These are phyloP conservation scores for Ceratocystiopsis brevicomis DNA, from an alignment of 2,329 filamentous ascomycete species.

Conservation along the genomic window DNA sequence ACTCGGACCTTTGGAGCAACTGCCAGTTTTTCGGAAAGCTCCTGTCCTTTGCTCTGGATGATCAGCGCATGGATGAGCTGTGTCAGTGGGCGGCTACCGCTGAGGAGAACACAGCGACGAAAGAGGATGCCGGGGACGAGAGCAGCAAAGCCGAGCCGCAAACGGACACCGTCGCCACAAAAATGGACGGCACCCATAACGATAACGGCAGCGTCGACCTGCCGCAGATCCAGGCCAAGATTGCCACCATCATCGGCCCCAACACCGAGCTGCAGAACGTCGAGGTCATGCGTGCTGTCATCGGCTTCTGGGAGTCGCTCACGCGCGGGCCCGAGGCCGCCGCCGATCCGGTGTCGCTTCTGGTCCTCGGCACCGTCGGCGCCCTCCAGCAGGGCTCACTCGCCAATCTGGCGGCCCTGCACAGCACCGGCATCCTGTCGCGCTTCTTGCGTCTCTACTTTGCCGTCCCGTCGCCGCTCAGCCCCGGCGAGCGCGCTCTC, in stretches of 20 bases:
- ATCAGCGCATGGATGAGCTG: conserved; percentile 52
- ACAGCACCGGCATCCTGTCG: conserved; percentile 51
- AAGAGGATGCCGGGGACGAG: no score
- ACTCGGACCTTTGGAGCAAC: conserved; percentile 48
- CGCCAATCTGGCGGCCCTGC: conserved; percentile 52
- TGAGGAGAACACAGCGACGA: no score
- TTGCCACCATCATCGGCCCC: conserved; percentile 30
- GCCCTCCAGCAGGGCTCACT: conserved; percentile 41
- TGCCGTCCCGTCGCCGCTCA: conserved; percentile 28
- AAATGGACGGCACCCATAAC: background rate
- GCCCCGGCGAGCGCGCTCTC: conserved; percentile 34
- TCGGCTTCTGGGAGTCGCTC: conserved; percentile 45
- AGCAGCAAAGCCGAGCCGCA: background rate
- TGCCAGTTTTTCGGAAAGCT: conserved; percentile 67
- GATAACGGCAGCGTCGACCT: background rate
- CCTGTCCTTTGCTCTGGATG: conserved; percentile 61
- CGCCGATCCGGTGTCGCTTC: conserved; percentile 34
- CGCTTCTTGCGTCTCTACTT: conserved; percentile 47
- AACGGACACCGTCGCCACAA: background rate
- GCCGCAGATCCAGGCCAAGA: conserved; percentile 17
- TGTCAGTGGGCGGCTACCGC: conserved; percentile 32
- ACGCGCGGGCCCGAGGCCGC: conserved; percentile 21
- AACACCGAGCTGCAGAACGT: conserved; percentile 37
- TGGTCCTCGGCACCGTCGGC: conserved; percentile 45
- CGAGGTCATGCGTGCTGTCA: conserved; percentile 42